Base-by-base conservation (phyloP, 1,284 basidiomycete genomes). In the Cronartium quercuum region DNA sequence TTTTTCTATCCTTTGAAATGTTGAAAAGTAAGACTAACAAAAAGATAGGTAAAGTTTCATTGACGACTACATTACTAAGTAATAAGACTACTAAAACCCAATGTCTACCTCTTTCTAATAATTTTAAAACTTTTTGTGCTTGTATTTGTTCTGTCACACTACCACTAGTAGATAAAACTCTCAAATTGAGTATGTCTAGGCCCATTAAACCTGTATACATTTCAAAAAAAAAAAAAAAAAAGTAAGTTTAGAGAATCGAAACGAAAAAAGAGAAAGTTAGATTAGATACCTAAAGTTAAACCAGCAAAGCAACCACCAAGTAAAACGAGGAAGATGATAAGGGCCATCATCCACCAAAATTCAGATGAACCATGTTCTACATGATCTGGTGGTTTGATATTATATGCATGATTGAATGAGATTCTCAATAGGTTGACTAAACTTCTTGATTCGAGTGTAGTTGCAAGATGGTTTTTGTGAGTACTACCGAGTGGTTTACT, bases 131-230 rank as follows among this genome's bases (percentile, higher is more conserved):
- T 74, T 81, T 83, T 12, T 82, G 79, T 0, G 84, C 84, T 73
- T 83, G 81, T 61, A 76, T 78, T 76, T 80, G 79, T 78, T 85
- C 83, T 41, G 80, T 78, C 0, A 79, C 77, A 3, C 81, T 83
- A 10, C 84, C 84, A 0, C 83, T 82, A 15, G 82, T 80, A 40
- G 81, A 80, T 5, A 83, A 77, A 21, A 83, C 82, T 63, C 79
- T 83, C 34, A 79, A 82, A 80, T 96, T 93, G 58, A 97, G 86
- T 78, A 94, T 90, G 79, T 98, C 94, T 21, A 96, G 87, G 1
- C 94, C 94, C 94, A 96, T 96, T 40, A 96, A 85, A 5, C 91
- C 94, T 75, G 18, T 5, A 18, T 41, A 38, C 4, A 51, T 51
- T 18, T 21, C 4, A n/a, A n/a, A 24, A 44, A 61, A 40, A 37